Percentiles rank a stretch among this genome's conserved stretches.
Conservation (phyloP, 163 green algal species). For the Prototheca cutis region DNA sequence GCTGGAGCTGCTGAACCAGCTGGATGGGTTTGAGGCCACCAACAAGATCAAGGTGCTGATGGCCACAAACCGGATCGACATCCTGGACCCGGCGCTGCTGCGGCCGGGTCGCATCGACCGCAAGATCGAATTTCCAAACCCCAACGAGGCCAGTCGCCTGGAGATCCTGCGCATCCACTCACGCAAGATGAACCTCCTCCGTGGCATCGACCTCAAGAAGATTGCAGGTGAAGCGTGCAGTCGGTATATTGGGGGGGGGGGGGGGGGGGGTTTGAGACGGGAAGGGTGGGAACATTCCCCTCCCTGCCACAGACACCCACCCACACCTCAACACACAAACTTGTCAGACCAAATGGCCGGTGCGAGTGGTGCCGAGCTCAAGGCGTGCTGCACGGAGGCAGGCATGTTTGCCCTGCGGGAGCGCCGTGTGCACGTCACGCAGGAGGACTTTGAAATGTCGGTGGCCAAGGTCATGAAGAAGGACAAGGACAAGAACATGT, state of each 20-base stretch:
- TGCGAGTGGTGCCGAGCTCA: slow-evolving; percentile 87
- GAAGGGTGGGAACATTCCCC: not conserved
- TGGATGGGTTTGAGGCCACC: slow-evolving; percentile 96
- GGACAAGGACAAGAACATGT: slow-evolving; percentile 90
- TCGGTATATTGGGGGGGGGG: not conserved
- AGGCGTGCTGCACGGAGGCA: slow-evolving; percentile 96
- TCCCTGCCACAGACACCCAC: not conserved
- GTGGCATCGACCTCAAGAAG: slow-evolving; percentile 92
- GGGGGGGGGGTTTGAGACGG: too few species aligned
- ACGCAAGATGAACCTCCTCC: slow-evolving; percentile 92
- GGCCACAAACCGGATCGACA: slow-evolving; percentile 99
- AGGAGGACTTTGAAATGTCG: slow-evolving; percentile 99
- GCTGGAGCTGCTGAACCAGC: slow-evolving; percentile 99
- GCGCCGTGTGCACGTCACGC: slow-evolving; percentile 93
- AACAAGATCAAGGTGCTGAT: slow-evolving; percentile 99
- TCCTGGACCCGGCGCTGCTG: slow-evolving; percentile 93
- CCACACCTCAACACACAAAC: not conserved
- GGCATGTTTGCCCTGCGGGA: slow-evolving; percentile 99
- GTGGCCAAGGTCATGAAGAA: slow-evolving; percentile 97
- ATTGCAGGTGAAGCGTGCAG: slow-evolving; percentile 28
- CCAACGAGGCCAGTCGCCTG: slow-evolving; percentile 79
- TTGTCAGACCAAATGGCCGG: slow-evolving; percentile 82
- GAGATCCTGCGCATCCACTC: slow-evolving; percentile 96
- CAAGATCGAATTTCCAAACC: slow-evolving; percentile 99
- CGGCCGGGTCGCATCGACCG: slow-evolving; percentile 93